Evolutionary conservation across 2,329 filamentous ascomycete genomes (phyloP).

Genomic region (Tolypocladium paradoxum): DNA sequence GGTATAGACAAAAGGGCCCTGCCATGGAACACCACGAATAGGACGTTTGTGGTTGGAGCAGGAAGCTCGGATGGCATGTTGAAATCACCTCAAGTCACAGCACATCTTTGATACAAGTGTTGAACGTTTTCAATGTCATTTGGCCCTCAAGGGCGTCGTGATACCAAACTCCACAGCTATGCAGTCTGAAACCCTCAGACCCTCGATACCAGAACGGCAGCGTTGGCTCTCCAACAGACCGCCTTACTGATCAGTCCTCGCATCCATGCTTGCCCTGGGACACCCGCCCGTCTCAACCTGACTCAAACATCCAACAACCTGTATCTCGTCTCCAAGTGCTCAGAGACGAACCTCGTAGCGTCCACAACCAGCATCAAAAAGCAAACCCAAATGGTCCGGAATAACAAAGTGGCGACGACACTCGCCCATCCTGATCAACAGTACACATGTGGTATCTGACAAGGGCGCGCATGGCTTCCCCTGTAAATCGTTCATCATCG

Average conservation of each 20-base stretch:
- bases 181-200: neutral
- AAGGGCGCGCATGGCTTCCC: slow-evolving; percentile 6
- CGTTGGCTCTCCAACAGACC: neutral
- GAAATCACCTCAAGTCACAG: too few relatives aligned
- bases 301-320: neutral
- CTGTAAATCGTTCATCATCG: slow-evolving; percentile 1
- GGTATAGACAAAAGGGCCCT: too few relatives aligned
- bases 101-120: neutral
- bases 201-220: neutral
- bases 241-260: neutral
- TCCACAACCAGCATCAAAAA: neutral
- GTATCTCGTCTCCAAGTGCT: neutral
- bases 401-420: neutral
- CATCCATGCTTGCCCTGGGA: neutral
- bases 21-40: too few relatives aligned
- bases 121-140: neutral
- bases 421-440: neutral
- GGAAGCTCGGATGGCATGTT: too few relatives aligned
- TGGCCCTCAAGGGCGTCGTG: neutral
- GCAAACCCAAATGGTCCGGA: neutral
- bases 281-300: neutral
- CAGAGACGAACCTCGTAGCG: neutral
- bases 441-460: slow-evolving; percentile 17
- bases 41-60: too few relatives aligned
- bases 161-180: neutral